A percentile compares a stretch with the other conserved stretches of the same genome.
phyloP scores from a whole-genome alignment of 2,329 filamentous ascomycete genomes.

The Pseudocercospora fuligena region DNA sequence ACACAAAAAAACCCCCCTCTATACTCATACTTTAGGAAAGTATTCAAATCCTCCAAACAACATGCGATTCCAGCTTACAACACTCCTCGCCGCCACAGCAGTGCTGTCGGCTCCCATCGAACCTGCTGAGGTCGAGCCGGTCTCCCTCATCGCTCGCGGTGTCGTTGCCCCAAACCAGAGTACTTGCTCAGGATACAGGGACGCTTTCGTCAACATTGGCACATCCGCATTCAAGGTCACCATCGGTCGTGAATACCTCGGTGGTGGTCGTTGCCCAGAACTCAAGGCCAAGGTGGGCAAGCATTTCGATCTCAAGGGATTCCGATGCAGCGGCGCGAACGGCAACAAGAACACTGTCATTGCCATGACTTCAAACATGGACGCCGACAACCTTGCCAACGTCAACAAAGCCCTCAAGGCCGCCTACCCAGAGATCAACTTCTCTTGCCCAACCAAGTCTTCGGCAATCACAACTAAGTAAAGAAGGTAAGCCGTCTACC shows the following conservation, averaged over 20 bases:
- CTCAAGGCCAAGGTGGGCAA: conserved; percentile 21
- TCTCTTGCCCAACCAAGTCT: conserved; percentile 17
- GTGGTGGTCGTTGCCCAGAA: conserved; percentile 20
- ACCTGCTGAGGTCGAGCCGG: neutral
- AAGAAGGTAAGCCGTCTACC: neutral
- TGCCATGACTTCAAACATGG: conserved; percentile 22
- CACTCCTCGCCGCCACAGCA: conserved; percentile 18
- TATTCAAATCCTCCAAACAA: conserved; percentile 1
- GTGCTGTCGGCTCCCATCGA: conserved; percentile 20
- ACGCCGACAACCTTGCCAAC: conserved; percentile 13
- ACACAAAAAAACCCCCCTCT: neutral
- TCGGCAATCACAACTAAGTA: neutral
- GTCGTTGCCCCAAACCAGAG: conserved; percentile 11
- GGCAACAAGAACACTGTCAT: conserved; percentile 25
- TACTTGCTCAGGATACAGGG: conserved; percentile 20
- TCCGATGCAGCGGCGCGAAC: conserved; percentile 24
- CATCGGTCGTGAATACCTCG: conserved; percentile 27
- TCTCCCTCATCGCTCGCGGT: conserved; percentile 8
- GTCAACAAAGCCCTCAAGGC: conserved; percentile 19
- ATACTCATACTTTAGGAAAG: neutral
- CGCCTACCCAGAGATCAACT: conserved; percentile 24
- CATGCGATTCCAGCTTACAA: conserved; percentile 19
- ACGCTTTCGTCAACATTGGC: conserved; percentile 21
- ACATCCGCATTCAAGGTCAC: conserved; percentile 23
- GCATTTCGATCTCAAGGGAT: conserved; percentile 11